Percentiles rank a stretch among this genome's conserved stretches.
Conservation (phyloP, 805 yeast species). For the Ogataea methanolica region DNA sequence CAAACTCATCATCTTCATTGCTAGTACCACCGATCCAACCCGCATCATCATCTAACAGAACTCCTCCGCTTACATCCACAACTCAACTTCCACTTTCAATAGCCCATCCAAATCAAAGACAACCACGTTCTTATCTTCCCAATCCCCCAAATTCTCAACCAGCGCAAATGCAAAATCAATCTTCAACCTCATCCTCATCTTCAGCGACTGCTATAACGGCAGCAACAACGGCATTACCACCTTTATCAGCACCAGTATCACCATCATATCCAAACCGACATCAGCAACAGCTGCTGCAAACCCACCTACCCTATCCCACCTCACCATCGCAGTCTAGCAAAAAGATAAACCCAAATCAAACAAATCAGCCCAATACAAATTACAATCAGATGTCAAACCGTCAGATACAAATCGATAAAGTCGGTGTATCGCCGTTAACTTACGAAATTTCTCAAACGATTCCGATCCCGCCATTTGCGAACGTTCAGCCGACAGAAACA, state of each 20-base stretch:
- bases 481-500: constrained; percentile 15
- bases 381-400: too few relatives aligned
- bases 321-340: neutral
- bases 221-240: neutral
- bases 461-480: constrained; percentile 27
- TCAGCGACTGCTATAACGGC: neutral
- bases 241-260: neutral
- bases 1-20: neutral
- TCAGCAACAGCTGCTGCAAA: neutral
- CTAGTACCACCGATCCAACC: constrained; percentile 4
- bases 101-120: neutral
- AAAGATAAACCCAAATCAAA: neutral
- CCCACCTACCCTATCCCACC: neutral
- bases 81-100: neutral
- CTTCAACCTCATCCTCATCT: neutral
- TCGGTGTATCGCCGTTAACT: constrained; percentile 18
- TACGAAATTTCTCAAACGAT: constrained; percentile 22
- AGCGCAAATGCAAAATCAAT: neutral
- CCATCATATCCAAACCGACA: neutral
- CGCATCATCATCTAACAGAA: neutral
- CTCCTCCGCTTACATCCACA: neutral
- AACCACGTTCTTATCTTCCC: neutral
- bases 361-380: constrained; percentile 6
- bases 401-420: neutral
- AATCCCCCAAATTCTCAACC: neutral